Evolutionary conservation across 1,284 basidiomycete genomes (phyloP), one percentile per base, ranked within the genome.

Genomic region (Sporisorium iseilematis-ciliati): DNA sequence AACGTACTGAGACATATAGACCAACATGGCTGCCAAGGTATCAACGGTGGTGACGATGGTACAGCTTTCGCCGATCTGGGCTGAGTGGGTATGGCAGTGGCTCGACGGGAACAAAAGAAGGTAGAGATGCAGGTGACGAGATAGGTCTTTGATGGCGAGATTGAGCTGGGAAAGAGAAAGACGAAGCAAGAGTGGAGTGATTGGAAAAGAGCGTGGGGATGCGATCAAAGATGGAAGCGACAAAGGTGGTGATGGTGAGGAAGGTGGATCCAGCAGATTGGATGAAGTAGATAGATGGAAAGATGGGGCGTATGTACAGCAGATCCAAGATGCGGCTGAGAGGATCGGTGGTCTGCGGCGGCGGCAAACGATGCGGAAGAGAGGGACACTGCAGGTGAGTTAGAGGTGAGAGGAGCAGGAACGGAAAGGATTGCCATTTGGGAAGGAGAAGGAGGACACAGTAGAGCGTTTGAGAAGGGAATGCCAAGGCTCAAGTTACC

Each of bases 1-100:
- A 59, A 65, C 68, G 58, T 65, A 56, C 54, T 71, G 68, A 10
- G 68, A 71, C 68, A 71, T 71, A 55, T 65, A 61, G 58, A 59
- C 55, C 26, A 71, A 18, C 68, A 71, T 71, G 33, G 40, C 45
- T 23, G 41, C 16, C 2, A 20, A 46, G 12, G 25, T 41, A 16
- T 18, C 3, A 26, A 33, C 23, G 33, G 11, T 10, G 33, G 14
- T 38, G 21, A 12, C 21, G 16, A 21, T 16, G 21, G 12, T 23
- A 14, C n/a, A 46, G 45, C 8, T 23, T 12, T 29, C 3, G 48
- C 48, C 35, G 21, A 21, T 43, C 10, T 43, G 42, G 42, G 35
- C 35, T 38, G 12, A 38, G 12, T 38, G 35, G 35, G 14, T 38
- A 38, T 49, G 48, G n/a, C n/a, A 49, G 48, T 20, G 10, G 29